Percentiles rank a stretch among this genome's conserved stretches.
Evolutionary conservation across 805 yeast genomes (phyloP).

Genomic region (Zygosaccharomyces bailii): DNA sequence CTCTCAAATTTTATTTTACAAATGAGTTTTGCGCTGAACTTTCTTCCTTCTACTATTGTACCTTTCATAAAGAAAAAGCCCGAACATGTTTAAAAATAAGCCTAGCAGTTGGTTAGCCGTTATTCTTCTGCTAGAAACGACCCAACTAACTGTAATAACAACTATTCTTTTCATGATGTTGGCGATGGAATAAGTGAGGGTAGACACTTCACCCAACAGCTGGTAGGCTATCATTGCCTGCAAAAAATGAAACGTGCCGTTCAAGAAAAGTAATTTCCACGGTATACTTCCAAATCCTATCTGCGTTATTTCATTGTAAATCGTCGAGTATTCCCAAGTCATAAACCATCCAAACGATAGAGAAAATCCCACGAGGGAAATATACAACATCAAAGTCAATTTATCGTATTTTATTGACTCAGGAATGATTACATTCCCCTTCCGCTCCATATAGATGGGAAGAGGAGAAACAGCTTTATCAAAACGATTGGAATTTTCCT

Average conservation of each 20-base stretch:
- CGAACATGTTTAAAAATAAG: conserved; percentile 47
- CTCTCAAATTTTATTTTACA: neutral
- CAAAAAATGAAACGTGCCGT: conserved; percentile 72
- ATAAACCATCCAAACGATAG: conserved; percentile 75
- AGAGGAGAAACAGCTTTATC: conserved; percentile 19
- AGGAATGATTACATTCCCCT: conserved; percentile 2
- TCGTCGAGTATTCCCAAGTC: conserved; percentile 51
- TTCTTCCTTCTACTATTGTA: conserved; percentile 26
- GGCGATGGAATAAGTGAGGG: conserved; percentile 83
- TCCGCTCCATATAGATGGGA: conserved; percentile 17
- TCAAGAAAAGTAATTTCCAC: conserved; percentile 52
- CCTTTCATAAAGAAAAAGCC: conserved; percentile 60
- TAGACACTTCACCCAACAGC: conserved; percentile 73
- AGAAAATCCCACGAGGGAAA: conserved; percentile 67
- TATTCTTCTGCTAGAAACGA: conserved; percentile 53
- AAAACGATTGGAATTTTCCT: neutral
- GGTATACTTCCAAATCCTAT: conserved; percentile 36
- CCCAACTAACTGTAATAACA: conserved; percentile 72
- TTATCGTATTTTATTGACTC: conserved; percentile 59
- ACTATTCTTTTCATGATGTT: conserved; percentile 86
- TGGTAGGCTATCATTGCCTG: conserved; percentile 82
- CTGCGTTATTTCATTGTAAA: conserved; percentile 21
- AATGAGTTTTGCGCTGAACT: conserved; percentile 3
- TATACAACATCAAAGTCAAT: conserved; percentile 73
- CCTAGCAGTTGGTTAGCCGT: conserved; percentile 49